A percentile compares a stretch with the other conserved stretches of the same genome.
Evolutionary conservation across 1,139 yeast genomes (phyloP).

Genomic region (Candida glucosophila): DNA sequence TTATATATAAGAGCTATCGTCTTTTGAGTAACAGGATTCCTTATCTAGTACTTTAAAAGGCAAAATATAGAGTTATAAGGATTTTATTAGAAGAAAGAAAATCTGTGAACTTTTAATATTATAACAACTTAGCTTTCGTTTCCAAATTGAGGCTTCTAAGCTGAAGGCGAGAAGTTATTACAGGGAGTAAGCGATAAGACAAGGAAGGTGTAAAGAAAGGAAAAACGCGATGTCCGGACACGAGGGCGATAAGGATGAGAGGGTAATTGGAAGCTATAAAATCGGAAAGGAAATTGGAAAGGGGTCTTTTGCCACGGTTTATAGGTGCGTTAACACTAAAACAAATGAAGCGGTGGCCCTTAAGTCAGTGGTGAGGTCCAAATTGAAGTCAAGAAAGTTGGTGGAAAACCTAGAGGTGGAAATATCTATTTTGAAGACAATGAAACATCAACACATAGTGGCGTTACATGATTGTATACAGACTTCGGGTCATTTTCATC

Average conservation of each 20-base stretch:
- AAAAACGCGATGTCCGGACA: background rate
- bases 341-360: conserved; percentile 67
- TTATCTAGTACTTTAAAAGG: too few species aligned
- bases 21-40: too few species aligned
- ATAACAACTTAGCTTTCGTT: too few species aligned
- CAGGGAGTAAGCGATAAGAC: background rate
- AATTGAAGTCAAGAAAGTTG: conserved; percentile 76
- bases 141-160: too few species aligned
- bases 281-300: conserved; percentile 43
- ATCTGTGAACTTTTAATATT: too few species aligned
- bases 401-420: conserved; percentile 88
- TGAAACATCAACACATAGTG: conserved; percentile 91
- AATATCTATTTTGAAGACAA: conserved; percentile 72
- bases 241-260: conserved; percentile 1
- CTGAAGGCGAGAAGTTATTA: too few species aligned
- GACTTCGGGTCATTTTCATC: conserved; percentile 71
- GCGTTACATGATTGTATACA: conserved; percentile 74
- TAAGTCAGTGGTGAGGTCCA: conserved; percentile 77
- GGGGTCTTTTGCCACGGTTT: conserved; percentile 44
- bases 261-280: conserved; percentile 22
- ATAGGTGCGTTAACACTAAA: conserved; percentile 33
- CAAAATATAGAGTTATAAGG: too few species aligned
- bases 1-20: too few species aligned
- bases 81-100: too few species aligned
- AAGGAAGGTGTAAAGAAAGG: background rate